Conservation (phyloP, 768 basidiomycete genomes). For the Lepiota subincarnata region DNA sequence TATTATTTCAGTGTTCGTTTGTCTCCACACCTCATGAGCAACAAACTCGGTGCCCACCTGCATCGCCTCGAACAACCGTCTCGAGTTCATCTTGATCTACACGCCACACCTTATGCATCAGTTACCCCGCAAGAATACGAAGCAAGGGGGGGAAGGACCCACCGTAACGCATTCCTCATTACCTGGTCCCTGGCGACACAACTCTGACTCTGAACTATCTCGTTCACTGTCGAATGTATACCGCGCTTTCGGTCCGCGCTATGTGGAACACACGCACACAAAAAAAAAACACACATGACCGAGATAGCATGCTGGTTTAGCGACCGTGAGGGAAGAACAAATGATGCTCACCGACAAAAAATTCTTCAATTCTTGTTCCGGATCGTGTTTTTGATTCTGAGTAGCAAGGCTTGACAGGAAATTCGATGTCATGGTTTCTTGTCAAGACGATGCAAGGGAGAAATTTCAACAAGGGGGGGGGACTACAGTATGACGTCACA, state of each 20-base stretch:
- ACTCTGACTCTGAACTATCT: conserved; percentile 50
- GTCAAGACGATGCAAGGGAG: neutral
- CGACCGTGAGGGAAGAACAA: neutral
- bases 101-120: conserved; percentile 1
- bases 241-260: conserved; percentile 45
- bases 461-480: neutral
- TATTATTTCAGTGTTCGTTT: neutral
- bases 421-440: neutral
- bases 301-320: neutral
- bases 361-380: conserved; percentile 30
- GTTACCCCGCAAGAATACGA: neutral
- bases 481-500: neutral
- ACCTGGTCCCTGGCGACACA: conserved; percentile 48
- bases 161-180: conserved; percentile 56
- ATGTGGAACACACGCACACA: neutral
- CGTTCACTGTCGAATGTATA: conserved; percentile 66
- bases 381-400: neutral
- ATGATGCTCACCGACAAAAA: conserved; percentile 38
- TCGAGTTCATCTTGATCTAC: conserved; percentile 62
- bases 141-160: conserved; percentile 15
- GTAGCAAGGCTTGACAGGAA: neutral
- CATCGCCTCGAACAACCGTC: conserved; percentile 64
- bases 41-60: conserved; percentile 39
- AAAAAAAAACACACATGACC: neutral
- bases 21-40: neutral